Percentiles rank a stretch among this genome's conserved stretches.
Conservation (phyloP, 2,329 filamentous ascomycete species). For the Furcasterigmium sp. region DNA sequence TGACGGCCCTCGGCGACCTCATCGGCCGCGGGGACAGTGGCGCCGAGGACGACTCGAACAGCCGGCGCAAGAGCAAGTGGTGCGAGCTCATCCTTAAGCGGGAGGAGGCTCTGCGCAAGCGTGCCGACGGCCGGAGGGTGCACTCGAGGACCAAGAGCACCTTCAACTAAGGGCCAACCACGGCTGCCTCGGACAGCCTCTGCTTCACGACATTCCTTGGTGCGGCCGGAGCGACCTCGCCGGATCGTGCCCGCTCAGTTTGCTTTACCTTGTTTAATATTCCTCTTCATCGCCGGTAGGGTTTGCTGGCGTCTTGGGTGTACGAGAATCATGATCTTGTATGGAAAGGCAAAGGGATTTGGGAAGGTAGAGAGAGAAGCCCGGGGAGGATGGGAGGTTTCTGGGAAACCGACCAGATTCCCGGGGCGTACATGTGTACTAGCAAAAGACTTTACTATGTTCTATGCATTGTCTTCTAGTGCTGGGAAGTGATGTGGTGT, state of each 20-base stretch:
- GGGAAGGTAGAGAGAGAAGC: too few relatives aligned
- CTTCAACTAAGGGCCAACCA: conserved; percentile 32
- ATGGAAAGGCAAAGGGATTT: too few relatives aligned
- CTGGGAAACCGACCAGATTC: not conserved
- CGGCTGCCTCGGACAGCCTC: conserved; percentile 4
- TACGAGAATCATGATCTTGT: not conserved
- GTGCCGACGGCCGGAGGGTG: conserved; percentile 44
- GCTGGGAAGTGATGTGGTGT: not conserved
- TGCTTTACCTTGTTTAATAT: not conserved
- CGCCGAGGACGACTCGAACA: conserved; percentile 37
- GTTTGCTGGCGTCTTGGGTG: not conserved
- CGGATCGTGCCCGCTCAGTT: not conserved
- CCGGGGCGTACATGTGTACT: not conserved
- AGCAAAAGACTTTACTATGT: not conserved
- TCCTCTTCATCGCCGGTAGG: not conserved
- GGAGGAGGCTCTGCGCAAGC: conserved; percentile 53
- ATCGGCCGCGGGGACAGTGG: conserved; percentile 48
- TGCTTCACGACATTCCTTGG: conserved; percentile 7
- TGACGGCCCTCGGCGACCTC: conserved; percentile 76
- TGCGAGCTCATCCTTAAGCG: conserved; percentile 62
- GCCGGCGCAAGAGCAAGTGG: conserved; percentile 53
- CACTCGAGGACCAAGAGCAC: conserved; percentile 56
- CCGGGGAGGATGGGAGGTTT: not conserved
- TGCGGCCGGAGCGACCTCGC: not conserved
- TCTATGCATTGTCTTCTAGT: not conserved